These are phyloP conservation scores for Galerina sulciceps DNA, from an alignment of 768 basidiomycete species.

Conservation along the genomic window DNA sequence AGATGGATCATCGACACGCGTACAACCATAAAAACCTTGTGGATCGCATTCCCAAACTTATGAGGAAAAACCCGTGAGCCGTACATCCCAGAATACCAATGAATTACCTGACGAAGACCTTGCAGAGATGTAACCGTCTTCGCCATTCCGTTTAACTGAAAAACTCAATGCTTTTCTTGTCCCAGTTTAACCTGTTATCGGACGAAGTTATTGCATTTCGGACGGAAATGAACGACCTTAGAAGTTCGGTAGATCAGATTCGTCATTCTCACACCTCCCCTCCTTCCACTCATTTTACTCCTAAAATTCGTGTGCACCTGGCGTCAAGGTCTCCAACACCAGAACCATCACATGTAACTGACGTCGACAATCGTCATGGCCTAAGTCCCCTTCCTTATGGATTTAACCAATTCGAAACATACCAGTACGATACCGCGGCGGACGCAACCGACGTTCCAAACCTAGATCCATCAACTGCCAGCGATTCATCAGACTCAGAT, in stretches of 20 bases:
- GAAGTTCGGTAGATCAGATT: background rate
- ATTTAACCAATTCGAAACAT: too few relatives aligned
- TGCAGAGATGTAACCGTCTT: background rate
- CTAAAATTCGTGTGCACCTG: background rate
- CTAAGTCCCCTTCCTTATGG: too few relatives aligned
- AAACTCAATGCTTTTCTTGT: background rate
- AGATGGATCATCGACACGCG: background rate
- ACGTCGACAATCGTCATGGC: too few relatives aligned
- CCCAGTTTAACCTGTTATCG: conserved; percentile 4
- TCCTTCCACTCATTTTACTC: background rate
- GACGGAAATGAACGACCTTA: conserved; percentile 8
- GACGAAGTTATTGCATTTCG: conserved; percentile 9
- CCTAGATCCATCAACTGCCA: background rate
- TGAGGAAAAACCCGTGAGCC: conserved; percentile 5
- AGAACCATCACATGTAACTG: background rate
- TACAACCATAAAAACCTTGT: background rate
- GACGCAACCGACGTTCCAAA: background rate
- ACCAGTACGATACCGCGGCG: too few relatives aligned
- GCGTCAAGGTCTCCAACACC: background rate
- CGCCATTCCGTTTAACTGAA: background rate
- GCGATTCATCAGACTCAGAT: background rate
- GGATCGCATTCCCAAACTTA: background rate
- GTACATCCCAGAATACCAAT: background rate
- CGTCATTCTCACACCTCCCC: background rate
- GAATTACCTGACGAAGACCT: background rate